These are phyloP conservation scores for Carex arenaria DNA, from an alignment of 202 grass and related monocot genomes.

Conservation along the genomic window DNA sequence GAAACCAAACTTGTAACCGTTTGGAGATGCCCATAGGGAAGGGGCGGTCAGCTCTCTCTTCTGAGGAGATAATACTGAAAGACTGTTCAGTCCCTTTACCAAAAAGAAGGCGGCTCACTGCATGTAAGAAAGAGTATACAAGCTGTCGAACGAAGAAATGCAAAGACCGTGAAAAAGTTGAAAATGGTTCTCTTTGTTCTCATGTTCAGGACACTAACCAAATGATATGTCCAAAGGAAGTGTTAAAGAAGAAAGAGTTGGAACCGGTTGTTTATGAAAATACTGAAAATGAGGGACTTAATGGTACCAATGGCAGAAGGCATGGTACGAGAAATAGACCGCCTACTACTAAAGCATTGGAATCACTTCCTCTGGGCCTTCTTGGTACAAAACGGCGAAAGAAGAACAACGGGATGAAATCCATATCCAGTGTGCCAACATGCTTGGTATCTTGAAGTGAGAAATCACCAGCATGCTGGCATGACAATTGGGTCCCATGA, in stretches of 20 bases:
- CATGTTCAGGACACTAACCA: background rate
- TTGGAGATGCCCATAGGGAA: constrained; percentile 34
- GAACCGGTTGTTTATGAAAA: background rate
- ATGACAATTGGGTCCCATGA: background rate
- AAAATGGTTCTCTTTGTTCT: background rate
- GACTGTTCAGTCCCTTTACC: background rate
- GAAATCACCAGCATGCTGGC: background rate
- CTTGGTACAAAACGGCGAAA: background rate
- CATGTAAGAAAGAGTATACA: background rate
- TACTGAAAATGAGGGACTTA: background rate
- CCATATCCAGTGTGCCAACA: no score
- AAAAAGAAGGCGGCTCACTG: background rate
- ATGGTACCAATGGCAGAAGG: background rate
- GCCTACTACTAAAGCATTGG: background rate
- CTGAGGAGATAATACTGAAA: constrained; percentile 62
- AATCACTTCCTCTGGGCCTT: background rate
- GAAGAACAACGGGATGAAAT: background rate
- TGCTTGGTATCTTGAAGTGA: no score
- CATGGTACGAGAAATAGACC: background rate
- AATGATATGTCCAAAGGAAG: background rate
- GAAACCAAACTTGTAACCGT: background rate
- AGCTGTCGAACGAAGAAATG: background rate
- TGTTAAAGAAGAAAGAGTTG: background rate
- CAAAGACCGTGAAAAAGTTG: background rate
- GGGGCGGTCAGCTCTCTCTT: constrained; percentile 61